A percentile compares a stretch with the other conserved stretches of the same genome.
Conservation (phyloP, 2,329 filamentous ascomycete species). For the Pyricularia pennisetigena region DNA sequence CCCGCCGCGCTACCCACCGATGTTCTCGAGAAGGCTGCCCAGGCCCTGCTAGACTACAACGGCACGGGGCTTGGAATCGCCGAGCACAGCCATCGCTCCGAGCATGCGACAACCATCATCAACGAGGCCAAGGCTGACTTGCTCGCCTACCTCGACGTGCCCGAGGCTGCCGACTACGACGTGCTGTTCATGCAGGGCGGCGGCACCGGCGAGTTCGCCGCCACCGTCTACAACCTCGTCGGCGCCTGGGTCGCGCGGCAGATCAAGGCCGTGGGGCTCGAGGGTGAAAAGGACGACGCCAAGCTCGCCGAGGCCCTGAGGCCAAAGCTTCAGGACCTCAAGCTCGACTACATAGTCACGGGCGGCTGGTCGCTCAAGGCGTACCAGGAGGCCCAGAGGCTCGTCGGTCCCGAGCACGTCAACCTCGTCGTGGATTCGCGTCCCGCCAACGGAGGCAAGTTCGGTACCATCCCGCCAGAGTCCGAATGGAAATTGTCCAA, state of each 20-base stretch:
- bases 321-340: slow-evolving; percentile 48
- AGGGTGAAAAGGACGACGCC: slow-evolving; percentile 18
- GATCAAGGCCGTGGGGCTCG: slow-evolving; percentile 45
- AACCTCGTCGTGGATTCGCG: slow-evolving; percentile 49
- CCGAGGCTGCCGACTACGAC: slow-evolving; percentile 53
- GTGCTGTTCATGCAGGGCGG: slow-evolving; percentile 83
- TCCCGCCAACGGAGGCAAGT: slow-evolving; percentile 61
- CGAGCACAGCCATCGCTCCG: slow-evolving; percentile 83
- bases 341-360: slow-evolving; percentile 83
- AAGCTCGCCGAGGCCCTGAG: slow-evolving; percentile 14
- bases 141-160: slow-evolving; percentile 66
- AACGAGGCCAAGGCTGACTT: slow-evolving; percentile 69
- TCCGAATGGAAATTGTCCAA: slow-evolving; percentile 65
- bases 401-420: slow-evolving; percentile 69
- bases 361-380: slow-evolving; percentile 89
- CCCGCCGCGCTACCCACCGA: slow-evolving; percentile 77
- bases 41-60: slow-evolving; percentile 73
- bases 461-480: slow-evolving; percentile 72
- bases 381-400: slow-evolving; percentile 66
- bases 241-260: slow-evolving; percentile 70
- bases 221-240: slow-evolving; percentile 75
- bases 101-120: slow-evolving; percentile 68
- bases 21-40: slow-evolving; percentile 67
- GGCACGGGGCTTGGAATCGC: slow-evolving; percentile 74
- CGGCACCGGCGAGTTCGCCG: slow-evolving; percentile 77